Base-by-base conservation (phyloP, 1,284 basidiomycete species). In the Stygiomarasmius scandens region DNA sequence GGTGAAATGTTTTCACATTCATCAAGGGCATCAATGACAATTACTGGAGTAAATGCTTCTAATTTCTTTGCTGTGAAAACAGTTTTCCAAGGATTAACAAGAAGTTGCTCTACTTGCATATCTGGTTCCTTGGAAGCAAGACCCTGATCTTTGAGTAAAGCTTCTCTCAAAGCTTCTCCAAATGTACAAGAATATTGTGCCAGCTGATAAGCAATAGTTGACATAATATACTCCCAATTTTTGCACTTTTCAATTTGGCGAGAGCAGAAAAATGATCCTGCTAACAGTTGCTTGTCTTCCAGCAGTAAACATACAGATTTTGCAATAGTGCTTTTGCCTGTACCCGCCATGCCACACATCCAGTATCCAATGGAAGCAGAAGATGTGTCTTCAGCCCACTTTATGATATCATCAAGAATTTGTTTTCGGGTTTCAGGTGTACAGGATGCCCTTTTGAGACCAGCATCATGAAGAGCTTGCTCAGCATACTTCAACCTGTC, bases 11-110 rank as follows among this genome's bases (percentile, higher is more conserved):
- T n/a, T 22, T 22, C n/a, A n/a, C n/a, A 51, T 51, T 51, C 49
- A 51, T 51, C 49, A 27, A 51, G 38, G 8, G 49, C 49, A 51
- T 51, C 49, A 36, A 51, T 51, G 3, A 51, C 49, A 51, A 51
- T 23, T 8, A 51, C 49, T 36, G 32, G 11, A 11, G 27, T 36
- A 12, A 2, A 12, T 2, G n/a, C 16, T 9, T 27, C n/a, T 2
- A 27, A 49, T 32, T 16, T 38, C 9, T 38, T 34, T 20, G 32
- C 32, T 6, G 20, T 20, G 2, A 23, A 8, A 19, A 36, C 32
- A n/a, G 5, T 23, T 9, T 23, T 10, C 49, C 49, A 51, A 11
- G 49, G 49, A 4, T 51, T 19, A 16, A 41, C 16, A 4, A 51
- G 19, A 36, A 51, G 27, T 9, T 29, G 9, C 25, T 51, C n/a